Percentiles rank a stretch among this genome's conserved stretches.
These are phyloP conservation scores for Pseudogymnoascus destructans DNA, from an alignment of 2,329 filamentous ascomycete genomes.

Conservation along the genomic window DNA sequence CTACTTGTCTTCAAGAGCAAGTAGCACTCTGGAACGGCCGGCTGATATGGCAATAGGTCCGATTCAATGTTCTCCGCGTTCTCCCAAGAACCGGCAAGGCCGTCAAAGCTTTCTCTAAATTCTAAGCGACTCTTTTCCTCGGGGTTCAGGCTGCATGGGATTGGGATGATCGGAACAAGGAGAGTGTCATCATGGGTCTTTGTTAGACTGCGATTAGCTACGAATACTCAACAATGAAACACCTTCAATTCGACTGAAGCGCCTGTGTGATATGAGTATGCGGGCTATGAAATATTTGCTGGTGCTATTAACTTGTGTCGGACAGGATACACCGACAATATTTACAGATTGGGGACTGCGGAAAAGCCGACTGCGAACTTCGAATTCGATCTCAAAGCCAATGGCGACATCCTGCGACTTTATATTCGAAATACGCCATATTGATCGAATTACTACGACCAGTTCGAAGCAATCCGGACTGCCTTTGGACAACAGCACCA, in stretches of 20 bases:
- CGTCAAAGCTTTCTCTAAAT: conserved; percentile 98
- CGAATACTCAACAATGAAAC: conserved; percentile 8
- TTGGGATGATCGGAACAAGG: conserved; percentile 24
- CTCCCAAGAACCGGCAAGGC: conserved; percentile 93
- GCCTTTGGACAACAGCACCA: background rate
- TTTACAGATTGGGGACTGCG: background rate
- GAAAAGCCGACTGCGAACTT: background rate
- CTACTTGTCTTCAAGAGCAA: conserved; percentile 4
- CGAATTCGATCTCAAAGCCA: background rate
- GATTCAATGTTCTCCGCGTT: conserved; percentile 99
- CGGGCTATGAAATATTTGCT: conserved; percentile 1
- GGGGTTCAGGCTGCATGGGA: conserved; percentile 23
- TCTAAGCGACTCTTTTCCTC: conserved; percentile 47
- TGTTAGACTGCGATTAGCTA: conserved; percentile 7
- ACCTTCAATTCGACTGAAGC: conserved; percentile 9
- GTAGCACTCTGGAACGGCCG: conserved; percentile 11
- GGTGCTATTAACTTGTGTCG: conserved; percentile 7
- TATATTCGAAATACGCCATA: background rate
- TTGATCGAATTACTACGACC: background rate
- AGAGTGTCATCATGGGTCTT: conserved; percentile 21
- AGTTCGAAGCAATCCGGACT: background rate
- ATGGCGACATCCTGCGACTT: background rate
- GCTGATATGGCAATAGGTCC: conserved; percentile 47
- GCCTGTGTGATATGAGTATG: conserved; percentile 5
- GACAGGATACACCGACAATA: background rate